Evolutionary conservation across 805 yeast species (phyloP), one percentile per base, ranked within the genome.

Genomic region (Saturnispora hagleri): DNA sequence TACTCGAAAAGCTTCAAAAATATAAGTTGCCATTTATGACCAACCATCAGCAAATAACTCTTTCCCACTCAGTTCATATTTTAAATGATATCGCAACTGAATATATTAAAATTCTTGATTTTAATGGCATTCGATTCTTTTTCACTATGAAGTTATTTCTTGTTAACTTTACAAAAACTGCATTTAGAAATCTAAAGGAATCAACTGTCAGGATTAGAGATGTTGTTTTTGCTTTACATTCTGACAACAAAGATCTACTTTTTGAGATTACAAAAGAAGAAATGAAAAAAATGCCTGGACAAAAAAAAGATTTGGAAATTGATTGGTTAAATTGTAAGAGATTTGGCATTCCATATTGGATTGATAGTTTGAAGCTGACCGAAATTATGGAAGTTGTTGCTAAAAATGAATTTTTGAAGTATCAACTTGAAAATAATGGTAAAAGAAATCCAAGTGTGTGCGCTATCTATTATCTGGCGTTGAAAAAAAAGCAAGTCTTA

Each of bases 11-110:
- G 54, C 69, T 90, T 49, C 79, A 80, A 42, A 80, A 77, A 53
- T 71, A 77, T 5, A 74, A 91, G 1, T 69, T 90, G 27, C 97
- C 97, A 0, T 82, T 83, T 55, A 64, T 90, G 28, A 89, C 96
- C 0, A 80, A 96, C 54, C 97, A 90, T 68, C 97, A 90, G 64
- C 98, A 90, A 62, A 81, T 84, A 28, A 89, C 97, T 0, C 73
- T 90, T 27, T 73, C 84, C 1, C 79, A 86, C 15, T 80, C 88
- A 2, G 72, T 88, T 5, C 82, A 79, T 46, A 82, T 89, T 2
- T 69, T 86, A 26, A 71, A 74, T 24, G 80, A 79, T 17, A 74
- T 87, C 4, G 73, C 74, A 13, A 71, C 72, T 48, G 73, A 72
- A 43, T 63, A 65, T 44, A 72, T 70, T 38, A 60, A 66, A 12